A percentile compares a stretch with the other conserved stretches of the same genome.
These are phyloP conservation scores for Gracilaria domingensis DNA, from an alignment of 23 red algal genomes.

Conservation along the genomic window DNA sequence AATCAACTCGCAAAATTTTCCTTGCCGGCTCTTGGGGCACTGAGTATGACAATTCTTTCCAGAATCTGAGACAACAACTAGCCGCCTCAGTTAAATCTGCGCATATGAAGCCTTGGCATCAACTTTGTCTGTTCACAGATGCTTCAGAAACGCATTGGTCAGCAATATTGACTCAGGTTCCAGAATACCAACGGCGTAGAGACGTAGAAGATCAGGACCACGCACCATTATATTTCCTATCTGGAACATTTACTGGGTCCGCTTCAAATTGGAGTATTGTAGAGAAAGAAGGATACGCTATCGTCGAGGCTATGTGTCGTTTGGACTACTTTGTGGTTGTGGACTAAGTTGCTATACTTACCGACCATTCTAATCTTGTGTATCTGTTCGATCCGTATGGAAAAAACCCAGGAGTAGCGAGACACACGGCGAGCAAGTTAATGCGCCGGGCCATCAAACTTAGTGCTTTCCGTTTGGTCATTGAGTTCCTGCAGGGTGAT, in stretches of 20 bases:
- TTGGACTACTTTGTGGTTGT: neutral
- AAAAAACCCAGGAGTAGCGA: conserved; percentile 14
- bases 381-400: conserved; percentile 21
- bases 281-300: conserved; percentile 30
- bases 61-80: too few species aligned
- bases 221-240: too few species aligned
- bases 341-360: neutral
- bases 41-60: too few species aligned
- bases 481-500: neutral
- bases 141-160: conserved; percentile 39
- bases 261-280: conserved; percentile 4
- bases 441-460: conserved; percentile 38
- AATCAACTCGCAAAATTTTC: too few species aligned
- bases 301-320: conserved; percentile 13
- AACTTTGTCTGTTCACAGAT: neutral
- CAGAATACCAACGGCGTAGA: neutral
- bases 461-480: neutral
- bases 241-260: neutral
- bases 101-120: neutral
- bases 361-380: conserved; percentile 12
- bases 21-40: too few species aligned
- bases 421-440: conserved; percentile 21
- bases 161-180: conserved; percentile 30
- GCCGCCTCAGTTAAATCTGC: too few species aligned
- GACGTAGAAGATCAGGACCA: too few species aligned